Percentiles rank a stretch among this genome's conserved stretches.
phyloP scores from a whole-genome alignment of 2,329 filamentous ascomycete genomes.

The Aspergillus jensenii region DNA sequence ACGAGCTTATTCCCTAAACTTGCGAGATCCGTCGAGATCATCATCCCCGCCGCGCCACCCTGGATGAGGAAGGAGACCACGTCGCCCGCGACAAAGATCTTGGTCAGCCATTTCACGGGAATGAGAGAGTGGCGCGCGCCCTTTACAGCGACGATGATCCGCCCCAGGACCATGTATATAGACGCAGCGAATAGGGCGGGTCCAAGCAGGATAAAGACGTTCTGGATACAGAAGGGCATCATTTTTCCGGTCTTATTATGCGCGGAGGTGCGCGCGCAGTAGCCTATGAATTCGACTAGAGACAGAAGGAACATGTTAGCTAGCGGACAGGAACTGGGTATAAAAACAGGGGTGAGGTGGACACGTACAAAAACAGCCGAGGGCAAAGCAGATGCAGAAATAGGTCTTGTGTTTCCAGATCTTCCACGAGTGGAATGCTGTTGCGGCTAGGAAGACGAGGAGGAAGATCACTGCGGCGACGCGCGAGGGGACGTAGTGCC shows the following conservation, averaged over 20 bases:
- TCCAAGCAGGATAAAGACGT: slow-evolving; percentile 37
- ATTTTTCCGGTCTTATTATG: slow-evolving; percentile 5
- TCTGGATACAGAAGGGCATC: slow-evolving; percentile 34
- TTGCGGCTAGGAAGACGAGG: background rate
- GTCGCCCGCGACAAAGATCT: slow-evolving; percentile 34
- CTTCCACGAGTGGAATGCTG: slow-evolving; percentile 15
- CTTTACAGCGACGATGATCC: background rate
- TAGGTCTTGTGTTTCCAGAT: slow-evolving; percentile 18
- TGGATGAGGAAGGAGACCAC: slow-evolving; percentile 34
- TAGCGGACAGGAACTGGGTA: too few species aligned
- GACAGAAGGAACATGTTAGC: background rate
- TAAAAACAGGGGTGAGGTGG: background rate
- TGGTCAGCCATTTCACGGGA: background rate
- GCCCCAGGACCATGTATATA: slow-evolving; percentile 25
- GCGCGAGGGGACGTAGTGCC: background rate
- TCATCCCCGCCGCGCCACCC: slow-evolving; percentile 20
- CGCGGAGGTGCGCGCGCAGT: slow-evolving; percentile 10
- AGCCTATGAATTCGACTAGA: slow-evolving; percentile 47
- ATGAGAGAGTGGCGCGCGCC: background rate
- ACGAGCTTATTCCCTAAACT: slow-evolving; percentile 41
- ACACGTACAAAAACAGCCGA: slow-evolving; percentile 27
- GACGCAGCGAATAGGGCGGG: slow-evolving; percentile 43
- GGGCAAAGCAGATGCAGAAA: slow-evolving; percentile 41
- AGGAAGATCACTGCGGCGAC: background rate
- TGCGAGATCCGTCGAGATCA: slow-evolving; percentile 1